Evolutionary conservation across 2,329 filamentous ascomycete species (phyloP), one percentile per base, ranked within the genome.

Genomic region (Trichothecium roseum): DNA sequence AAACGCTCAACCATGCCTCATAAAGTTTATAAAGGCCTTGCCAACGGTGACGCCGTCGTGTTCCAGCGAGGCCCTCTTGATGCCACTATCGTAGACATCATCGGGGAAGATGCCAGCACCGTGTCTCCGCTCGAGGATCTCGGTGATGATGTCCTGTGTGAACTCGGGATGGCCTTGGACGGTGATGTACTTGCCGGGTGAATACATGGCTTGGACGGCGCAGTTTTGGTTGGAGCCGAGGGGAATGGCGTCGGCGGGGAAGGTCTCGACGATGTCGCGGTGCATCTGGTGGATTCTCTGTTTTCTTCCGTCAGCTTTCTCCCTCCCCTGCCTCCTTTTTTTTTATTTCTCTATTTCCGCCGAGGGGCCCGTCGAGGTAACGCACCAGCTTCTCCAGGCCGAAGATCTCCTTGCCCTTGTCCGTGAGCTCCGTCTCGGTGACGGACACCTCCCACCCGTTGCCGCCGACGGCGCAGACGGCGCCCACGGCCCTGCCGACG

Each of bases 41-140:
- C 77, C 81, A 36, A 94, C 77, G 3, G 66, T 60, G n/a, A 91
- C 65, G 2, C 89, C 88, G 54, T 95, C 87, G 43, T 95, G 86
- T 37, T 73, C 64, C 24, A 76, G 66, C 8, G 62, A 63, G 3
- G 80, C 80, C 40, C 84, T 72, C 7, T 59, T 61, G 53, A 88
- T 72, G 18, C 74, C 84, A 46, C 84, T 81, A 37, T 74, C 59
- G 45, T 74, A 89, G 40, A 81, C 57, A 14, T 74, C 74, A 38
- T 88, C 76, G 37, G 68, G 60, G 43, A 94, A 82, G 16, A 91
- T 66, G 1, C 84, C 84, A 24, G 20, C 20, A 1, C 43, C 34
- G 29, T 49, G 46, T 18, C 54, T 45, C n/a, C 38, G 32, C 18
- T 49, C 37, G 17, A 62, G 46, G 22, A 62, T 46, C 35, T 57